These are phyloP conservation scores for Calonectria multiphialidica DNA, from an alignment of 2,329 filamentous ascomycete species.

Conservation along the genomic window DNA sequence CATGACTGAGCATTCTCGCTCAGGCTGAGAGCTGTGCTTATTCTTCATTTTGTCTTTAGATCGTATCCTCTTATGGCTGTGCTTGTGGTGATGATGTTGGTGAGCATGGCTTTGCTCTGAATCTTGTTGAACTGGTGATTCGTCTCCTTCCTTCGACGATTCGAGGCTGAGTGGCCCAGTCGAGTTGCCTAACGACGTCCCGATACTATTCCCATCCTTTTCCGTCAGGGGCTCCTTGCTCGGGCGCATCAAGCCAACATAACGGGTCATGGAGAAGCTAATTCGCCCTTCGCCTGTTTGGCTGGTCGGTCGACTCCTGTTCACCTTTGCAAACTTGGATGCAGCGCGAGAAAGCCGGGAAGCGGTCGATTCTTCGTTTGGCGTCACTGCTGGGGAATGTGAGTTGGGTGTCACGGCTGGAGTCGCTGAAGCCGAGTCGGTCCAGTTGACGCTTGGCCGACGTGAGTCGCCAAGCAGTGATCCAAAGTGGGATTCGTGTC, in stretches of 20 bases:
- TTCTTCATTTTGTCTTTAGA: conserved; percentile 54
- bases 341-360: conserved; percentile 70
- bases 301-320: conserved; percentile 67
- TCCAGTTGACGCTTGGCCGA: conserved; percentile 64
- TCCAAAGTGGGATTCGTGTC: conserved; percentile 41
- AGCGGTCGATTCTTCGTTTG: conserved; percentile 65
- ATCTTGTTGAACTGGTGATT: conserved; percentile 40
- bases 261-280: conserved; percentile 68
- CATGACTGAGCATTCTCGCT: conserved; percentile 64
- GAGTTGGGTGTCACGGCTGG: conserved; percentile 52
- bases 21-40: conserved; percentile 53
- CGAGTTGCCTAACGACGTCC: conserved; percentile 42
- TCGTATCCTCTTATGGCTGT: conserved; percentile 51
- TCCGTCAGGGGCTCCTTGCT: conserved; percentile 60
- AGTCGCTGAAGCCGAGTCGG: conserved; percentile 56
- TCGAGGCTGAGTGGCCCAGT: conserved; percentile 42
- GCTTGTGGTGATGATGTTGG: conserved; percentile 44
- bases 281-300: conserved; percentile 70
- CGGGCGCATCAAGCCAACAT: conserved; percentile 63
- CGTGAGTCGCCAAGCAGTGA: conserved; percentile 53
- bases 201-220: conserved; percentile 38
- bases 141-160: conserved; percentile 34
- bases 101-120: conserved; percentile 30
- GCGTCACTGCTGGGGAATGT: conserved; percentile 55
- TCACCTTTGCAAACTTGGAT: conserved; percentile 63